These are phyloP conservation scores for Sindora glabra DNA, from an alignment of 306 rosid genomes.

Conservation along the genomic window DNA sequence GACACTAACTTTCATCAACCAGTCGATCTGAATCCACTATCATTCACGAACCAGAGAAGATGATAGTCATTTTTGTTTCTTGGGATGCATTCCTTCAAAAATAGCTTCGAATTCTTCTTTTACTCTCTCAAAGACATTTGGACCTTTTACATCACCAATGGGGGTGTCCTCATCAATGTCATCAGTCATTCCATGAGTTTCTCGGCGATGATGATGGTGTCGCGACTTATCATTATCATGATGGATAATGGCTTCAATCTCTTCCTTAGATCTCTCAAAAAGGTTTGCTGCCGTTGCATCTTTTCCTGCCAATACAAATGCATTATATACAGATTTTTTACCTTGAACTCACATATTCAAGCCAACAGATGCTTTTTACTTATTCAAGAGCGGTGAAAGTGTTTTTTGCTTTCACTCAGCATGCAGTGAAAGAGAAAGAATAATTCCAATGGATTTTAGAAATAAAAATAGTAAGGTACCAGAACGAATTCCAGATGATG, in stretches of 20 bases:
- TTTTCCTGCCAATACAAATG: conserved; percentile 35
- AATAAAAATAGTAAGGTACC: neutral
- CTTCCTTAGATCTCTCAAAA: conserved; percentile 39
- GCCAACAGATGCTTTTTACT: neutral
- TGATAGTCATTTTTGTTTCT: conserved; percentile 25
- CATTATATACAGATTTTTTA: neutral
- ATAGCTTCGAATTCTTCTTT: conserved; percentile 76
- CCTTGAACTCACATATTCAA: neutral
- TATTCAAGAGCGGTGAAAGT: neutral
- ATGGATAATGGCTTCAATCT: conserved; percentile 38
- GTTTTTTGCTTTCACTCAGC: neutral
- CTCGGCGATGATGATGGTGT: conserved; percentile 38
- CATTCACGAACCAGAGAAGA: conserved; percentile 15
- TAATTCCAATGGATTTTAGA: neutral
- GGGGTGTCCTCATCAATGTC: conserved; percentile 55
- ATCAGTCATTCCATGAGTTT: conserved; percentile 61
- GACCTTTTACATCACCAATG: conserved; percentile 46
- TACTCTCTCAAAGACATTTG: conserved; percentile 50
- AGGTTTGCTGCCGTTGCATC: conserved; percentile 18
- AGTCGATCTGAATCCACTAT: conserved; percentile 1
- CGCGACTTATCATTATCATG: conserved; percentile 45
- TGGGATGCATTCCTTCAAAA: conserved; percentile 42
- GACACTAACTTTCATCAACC: neutral
- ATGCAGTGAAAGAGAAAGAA: neutral
- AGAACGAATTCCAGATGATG: neutral